Evolutionary conservation across 495 filamentous ascomycete genomes (phyloP).

Genomic region (Tuber umbilicatum): DNA sequence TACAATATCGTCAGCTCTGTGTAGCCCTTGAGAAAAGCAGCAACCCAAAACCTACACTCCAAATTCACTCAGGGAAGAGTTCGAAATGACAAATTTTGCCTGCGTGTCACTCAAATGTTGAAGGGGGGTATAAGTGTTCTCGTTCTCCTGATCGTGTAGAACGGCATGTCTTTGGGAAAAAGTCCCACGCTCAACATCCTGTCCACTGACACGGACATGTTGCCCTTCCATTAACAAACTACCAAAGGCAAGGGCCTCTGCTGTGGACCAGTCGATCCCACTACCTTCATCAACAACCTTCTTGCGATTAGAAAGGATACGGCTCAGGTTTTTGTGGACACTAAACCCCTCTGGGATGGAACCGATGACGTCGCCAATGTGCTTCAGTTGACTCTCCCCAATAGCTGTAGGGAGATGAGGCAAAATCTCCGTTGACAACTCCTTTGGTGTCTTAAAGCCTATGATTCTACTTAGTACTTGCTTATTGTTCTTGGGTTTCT

Average conservation of each 20-base stretch:
- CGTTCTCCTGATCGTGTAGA: constrained; percentile 91
- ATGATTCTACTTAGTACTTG: constrained; percentile 12
- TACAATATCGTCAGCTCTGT: constrained; percentile 42
- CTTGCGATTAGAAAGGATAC: constrained; percentile 80
- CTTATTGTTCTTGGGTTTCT: background rate
- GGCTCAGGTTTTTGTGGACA: constrained; percentile 90
- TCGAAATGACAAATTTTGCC: constrained; percentile 90
- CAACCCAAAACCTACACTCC: constrained; percentile 55
- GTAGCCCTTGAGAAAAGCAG: constrained; percentile 8
- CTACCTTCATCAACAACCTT: constrained; percentile 91
- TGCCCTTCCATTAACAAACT: constrained; percentile 83
- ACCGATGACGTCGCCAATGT: constrained; percentile 72
- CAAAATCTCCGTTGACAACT: constrained; percentile 87
- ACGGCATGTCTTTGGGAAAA: constrained; percentile 98
- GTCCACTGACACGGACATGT: constrained; percentile 93
- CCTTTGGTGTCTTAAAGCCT: constrained; percentile 93
- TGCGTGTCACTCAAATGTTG: constrained; percentile 83
- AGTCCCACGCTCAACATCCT: constrained; percentile 98
- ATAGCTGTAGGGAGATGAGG: constrained; percentile 87
- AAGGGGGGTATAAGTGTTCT: constrained; percentile 85
- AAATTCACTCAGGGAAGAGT: constrained; percentile 94
- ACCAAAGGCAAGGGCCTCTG: constrained; percentile 93
- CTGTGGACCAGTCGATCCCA: constrained; percentile 95
- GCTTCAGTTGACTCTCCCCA: constrained; percentile 58
- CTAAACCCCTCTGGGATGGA: constrained; percentile 74